Base-by-base conservation (phyloP, 2,329 filamentous ascomycete species). In the Xylaria sp. region DNA sequence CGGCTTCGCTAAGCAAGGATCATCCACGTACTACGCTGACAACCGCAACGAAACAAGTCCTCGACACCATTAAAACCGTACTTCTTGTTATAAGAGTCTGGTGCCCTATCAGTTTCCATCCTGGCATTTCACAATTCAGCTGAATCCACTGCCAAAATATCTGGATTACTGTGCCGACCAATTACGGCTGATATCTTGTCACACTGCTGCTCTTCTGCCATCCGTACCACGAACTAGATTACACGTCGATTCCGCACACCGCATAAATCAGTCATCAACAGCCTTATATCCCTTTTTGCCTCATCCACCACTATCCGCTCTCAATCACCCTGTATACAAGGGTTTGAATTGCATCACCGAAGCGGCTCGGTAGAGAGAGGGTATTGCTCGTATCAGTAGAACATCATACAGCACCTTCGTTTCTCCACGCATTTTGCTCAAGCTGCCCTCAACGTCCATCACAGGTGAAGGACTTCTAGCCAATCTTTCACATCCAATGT, bases 371-470 rank as follows among this genome's bases (percentile, higher is more conserved):
- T 59, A 67, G 44, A 63, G 55, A 34, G 34, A 10, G 10, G 34
- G 61, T 51, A 66, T 46, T n/a, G 15, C 50, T 54, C 34, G 37
- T 34, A 50, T 37, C 15, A 10, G 37, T 25, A 55, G 41, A 46
- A n/a, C 52, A 55, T 4, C 52, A n/a, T 15, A 55, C 41, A 34
- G 55, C 48, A 64, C 37, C 25, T 48, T 57, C 50, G 62, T 60
- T 28, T 31, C 55, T 60, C 63, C 66, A 65, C 65, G 62, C 59
- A 76, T 80, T 80, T 82, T 55, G 75, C 82, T 85, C 82, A 81
- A 82, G 79, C 83, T 79, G 77, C 83, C 82, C 75, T 75, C 73
- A 76, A 69, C 79, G 81, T 82, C 82, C 75, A 83, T 85, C 81
- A 83, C 78, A 82, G 81, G 84, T 80, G 78, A 81, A 84, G 79